Evolutionary conservation across 306 rosid species (phyloP), one percentile per base, ranked within the genome.

Genomic region (Begonia loranthoides): DNA sequence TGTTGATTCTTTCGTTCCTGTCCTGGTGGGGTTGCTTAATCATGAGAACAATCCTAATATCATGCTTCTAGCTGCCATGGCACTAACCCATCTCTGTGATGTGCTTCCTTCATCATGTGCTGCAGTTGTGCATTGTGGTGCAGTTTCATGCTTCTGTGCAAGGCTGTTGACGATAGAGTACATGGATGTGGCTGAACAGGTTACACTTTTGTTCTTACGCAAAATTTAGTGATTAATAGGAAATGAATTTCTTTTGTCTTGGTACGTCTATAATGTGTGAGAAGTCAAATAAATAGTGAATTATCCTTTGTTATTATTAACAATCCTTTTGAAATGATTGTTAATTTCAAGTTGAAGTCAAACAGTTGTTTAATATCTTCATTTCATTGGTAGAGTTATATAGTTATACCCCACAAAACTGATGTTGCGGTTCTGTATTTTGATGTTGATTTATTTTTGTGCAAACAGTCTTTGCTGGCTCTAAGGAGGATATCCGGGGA

Each of bases 111-210:
- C 99, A 1, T 92, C 99, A 9, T 92, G 99, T 60, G 96, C 82
- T 3, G 99, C 99, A 0, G 99, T 92, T 33, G 99, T 92, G 65
- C 99, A 92, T 64, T 92, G 86, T 54, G 96, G 96, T 41, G 99
- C 99, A 0, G 99, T 92, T 50, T 76, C 96, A 1, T 78, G 84
- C 63, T 92, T 92, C 65, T 92, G 99, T 55, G 96, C 99, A 0
- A 78, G 99, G 66, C 45, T 92, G 72, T 94, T 92, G 38, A 92
- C 99, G 6, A 92, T 92, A 24, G 99, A 92, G 69, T 92, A 92
- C 54, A 92, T 92, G 99, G 99, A 92, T 74, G 73, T 92, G 56
- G 99, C 99, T n/a, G 99, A 92, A 58, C 99, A 92, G 99, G 99
- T 92, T 69, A 28, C 65, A 16, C 65, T 69, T 34, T 55, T 10